A percentile compares a stretch with the other conserved stretches of the same genome.
These are phyloP conservation scores for Trebouxia sp. DNA, from an alignment of 139 green algal genomes.

Conservation along the genomic window DNA sequence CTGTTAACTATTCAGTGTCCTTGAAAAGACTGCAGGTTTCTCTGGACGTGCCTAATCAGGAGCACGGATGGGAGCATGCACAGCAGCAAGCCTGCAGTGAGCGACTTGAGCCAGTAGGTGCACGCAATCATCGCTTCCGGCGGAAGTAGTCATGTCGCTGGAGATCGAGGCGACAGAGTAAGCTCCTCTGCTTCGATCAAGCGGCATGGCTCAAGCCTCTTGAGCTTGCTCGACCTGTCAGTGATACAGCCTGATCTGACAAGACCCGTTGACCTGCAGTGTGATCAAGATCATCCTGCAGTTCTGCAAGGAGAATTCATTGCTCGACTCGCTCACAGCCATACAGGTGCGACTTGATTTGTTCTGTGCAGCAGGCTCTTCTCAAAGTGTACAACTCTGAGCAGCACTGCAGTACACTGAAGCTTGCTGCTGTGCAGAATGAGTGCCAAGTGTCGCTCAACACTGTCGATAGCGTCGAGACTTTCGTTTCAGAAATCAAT, in stretches of 20 bases:
- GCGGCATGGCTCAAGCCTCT: no score
- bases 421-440: conserved; percentile 69
- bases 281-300: conserved; percentile 98
- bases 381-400: background rate
- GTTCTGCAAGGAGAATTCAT: conserved; percentile 95
- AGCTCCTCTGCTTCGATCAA: background rate
- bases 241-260: background rate
- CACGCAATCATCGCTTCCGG: no score
- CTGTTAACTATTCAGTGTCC: no score
- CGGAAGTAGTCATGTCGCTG: conserved; percentile 77
- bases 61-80: no score
- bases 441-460: conserved; percentile 95
- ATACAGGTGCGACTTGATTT: conserved; percentile 79
- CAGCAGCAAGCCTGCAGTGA: no score
- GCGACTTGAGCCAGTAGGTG: no score
- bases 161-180: conserved; percentile 89
- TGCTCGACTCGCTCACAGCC: conserved; percentile 84
- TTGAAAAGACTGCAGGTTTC: no score
- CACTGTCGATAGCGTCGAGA: conserved; percentile 90
- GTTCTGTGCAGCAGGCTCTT: background rate
- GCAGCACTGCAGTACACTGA: background rate
- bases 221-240: no score
- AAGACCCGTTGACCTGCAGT: conserved; percentile 62
- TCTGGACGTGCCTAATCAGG: no score
- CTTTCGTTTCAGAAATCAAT: conserved; percentile 89